phyloP scores from a whole-genome alignment of 2,329 filamentous ascomycete genomes.

The Cordyceps cateniannulata region DNA sequence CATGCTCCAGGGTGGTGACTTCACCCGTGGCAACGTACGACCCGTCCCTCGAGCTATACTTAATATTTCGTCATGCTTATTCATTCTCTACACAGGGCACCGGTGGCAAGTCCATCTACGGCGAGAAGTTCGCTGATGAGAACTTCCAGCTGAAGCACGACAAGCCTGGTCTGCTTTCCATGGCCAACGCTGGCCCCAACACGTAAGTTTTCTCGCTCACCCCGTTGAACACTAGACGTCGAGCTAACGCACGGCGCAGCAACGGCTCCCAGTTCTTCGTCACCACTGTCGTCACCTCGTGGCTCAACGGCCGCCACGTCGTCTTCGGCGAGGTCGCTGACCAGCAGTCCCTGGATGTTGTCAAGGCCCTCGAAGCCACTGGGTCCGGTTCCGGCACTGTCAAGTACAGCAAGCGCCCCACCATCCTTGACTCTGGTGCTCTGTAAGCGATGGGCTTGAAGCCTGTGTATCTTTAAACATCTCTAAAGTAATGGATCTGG shows the following conservation, averaged over 20 bases:
- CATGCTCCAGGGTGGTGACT: constrained; percentile 96
- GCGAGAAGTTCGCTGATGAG: constrained; percentile 90
- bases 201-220: constrained; percentile 50
- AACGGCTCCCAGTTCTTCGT: constrained; percentile 99
- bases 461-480: constrained; percentile 18
- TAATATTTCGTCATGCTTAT: constrained; percentile 16
- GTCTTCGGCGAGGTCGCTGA: constrained; percentile 72
- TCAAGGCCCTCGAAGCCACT: constrained; percentile 56
- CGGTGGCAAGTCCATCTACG: constrained; percentile 90
- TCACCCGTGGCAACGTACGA: constrained; percentile 84
- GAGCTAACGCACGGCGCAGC: constrained; percentile 48
- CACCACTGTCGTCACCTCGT: constrained; percentile 84
- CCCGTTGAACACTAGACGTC: background rate
- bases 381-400: constrained; percentile 49
- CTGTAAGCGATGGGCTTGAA: constrained; percentile 29
- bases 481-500: constrained; percentile 1
- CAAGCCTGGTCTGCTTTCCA: constrained; percentile 75
- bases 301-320: constrained; percentile 78
- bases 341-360: constrained; percentile 40
- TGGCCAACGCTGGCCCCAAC: constrained; percentile 94
- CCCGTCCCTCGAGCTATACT: background rate
- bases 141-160: constrained; percentile 76
- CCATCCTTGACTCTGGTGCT: constrained; percentile 49
- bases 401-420: constrained; percentile 51
- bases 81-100: constrained; percentile 55